A percentile compares a stretch with the other conserved stretches of the same genome.
phyloP scores from a whole-genome alignment of 441 rosid genomes.

The Macaranga tanarius region DNA sequence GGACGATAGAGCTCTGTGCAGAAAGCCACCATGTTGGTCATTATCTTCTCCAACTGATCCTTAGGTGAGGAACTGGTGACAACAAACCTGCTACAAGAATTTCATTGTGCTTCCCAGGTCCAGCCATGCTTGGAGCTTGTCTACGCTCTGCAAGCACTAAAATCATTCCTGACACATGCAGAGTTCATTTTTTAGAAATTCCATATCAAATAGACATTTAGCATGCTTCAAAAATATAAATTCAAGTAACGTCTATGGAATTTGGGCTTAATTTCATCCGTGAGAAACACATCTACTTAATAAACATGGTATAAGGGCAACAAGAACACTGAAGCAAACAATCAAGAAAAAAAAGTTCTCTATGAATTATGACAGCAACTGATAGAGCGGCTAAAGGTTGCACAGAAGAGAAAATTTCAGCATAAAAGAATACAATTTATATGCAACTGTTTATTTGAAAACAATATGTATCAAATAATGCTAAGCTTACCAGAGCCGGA shows the following conservation, averaged over 20 bases:
- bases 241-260: not conserved
- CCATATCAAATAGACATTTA: not conserved
- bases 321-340: not conserved
- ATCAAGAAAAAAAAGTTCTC: not conserved
- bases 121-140: slow-evolving; percentile 8
- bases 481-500: slow-evolving; percentile 29
- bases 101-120: slow-evolving; percentile 18
- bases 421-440: not conserved
- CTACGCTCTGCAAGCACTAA: slow-evolving; percentile 1
- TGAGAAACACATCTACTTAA: not conserved
- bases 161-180: slow-evolving; percentile 4
- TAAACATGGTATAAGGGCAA: not conserved
- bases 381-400: not conserved
- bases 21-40: slow-evolving; percentile 5
- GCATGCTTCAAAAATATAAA: not conserved
- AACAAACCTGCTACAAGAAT: slow-evolving; percentile 14
- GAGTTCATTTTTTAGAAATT: slow-evolving; percentile 5
- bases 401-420: not conserved
- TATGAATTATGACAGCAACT: not conserved
- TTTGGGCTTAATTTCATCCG: not conserved
- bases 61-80: not conserved
- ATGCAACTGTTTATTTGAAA: slow-evolving; percentile 2
- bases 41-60: not conserved
- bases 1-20: not conserved
- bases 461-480: slow-evolving; percentile 7